phyloP scores from a whole-genome alignment of 2,329 filamentous ascomycete genomes.

The Aspergillus ochraceus region DNA sequence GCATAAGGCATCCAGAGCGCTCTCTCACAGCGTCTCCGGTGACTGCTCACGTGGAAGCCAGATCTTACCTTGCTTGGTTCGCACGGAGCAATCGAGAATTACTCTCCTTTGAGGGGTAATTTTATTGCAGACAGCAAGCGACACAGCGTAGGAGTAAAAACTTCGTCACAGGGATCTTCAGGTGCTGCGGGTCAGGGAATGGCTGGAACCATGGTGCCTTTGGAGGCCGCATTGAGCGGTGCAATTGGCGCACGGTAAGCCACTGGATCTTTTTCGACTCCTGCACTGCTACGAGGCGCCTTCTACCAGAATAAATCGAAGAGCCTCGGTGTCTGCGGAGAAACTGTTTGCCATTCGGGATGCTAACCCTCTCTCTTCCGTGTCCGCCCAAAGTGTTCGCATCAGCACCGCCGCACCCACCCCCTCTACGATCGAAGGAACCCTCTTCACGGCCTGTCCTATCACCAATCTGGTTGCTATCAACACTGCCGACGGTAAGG shows the following conservation, averaged over 20 bases:
- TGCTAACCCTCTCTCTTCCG: conserved; percentile 5
- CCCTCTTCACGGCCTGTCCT: conserved; percentile 62
- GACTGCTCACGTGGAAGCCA: neutral
- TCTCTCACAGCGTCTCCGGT: neutral
- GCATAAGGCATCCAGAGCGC: neutral
- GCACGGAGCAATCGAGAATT: neutral
- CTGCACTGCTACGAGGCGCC: neutral
- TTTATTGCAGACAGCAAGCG: conserved; percentile 61
- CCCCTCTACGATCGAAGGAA: conserved; percentile 58
- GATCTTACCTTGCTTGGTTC: neutral
- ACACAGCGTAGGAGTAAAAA: conserved; percentile 55
- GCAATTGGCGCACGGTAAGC: conserved; percentile 63
- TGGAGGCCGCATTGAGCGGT: conserved; percentile 57
- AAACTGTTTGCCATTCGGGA: neutral
- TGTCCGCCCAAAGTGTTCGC: conserved; percentile 49
- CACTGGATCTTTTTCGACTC: conserved; percentile 19
- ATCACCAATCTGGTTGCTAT: conserved; percentile 62
- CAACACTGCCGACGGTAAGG: conserved; percentile 49
- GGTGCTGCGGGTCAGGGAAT: conserved; percentile 40
- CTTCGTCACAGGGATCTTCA: conserved; percentile 33
- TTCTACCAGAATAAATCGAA: neutral
- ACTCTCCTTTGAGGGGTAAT: neutral
- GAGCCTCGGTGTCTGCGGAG: neutral
- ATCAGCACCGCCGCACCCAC: conserved; percentile 54
- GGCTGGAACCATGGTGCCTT: conserved; percentile 48